Evolutionary conservation across 768 basidiomycete genomes (phyloP), one percentile per base, ranked within the genome.

Genomic region (Kondoa malvinella): DNA sequence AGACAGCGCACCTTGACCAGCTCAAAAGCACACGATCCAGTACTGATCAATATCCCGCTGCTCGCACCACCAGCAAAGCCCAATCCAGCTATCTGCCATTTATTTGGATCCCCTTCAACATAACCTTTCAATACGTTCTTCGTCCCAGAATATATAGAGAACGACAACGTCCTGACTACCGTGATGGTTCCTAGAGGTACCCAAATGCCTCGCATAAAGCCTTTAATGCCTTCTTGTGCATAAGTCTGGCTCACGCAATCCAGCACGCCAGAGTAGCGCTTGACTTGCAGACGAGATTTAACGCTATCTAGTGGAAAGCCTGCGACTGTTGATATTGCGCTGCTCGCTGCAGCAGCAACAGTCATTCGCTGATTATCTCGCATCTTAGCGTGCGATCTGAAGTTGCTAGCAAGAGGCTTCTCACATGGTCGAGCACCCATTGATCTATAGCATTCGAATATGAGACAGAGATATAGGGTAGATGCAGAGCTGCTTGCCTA

Each of bases 171-270:
- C 86, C 94, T 89, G 77, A 96, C 92, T 76, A 94, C 90, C 3
- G 92, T 91, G 73, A 97, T 97, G 8, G 92, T 94, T 78, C 91
- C 81, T 66, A 96, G 83, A 60, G 94, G 92, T 73, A 97, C 88
- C 84, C 88, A 89, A 64, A 92, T 75, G 67, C 89, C 89, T 57
- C 56, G 31, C 27, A 65, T 3, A 27, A 56, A 57, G 3, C 15
- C 92, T 71, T 82, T 82, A 34, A 80, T 64, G 8, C 78, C 79
- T 72, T 78, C 78, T 64, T 80, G 76, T 15, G 72, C 68, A 50
- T 67, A 74, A 0, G 89, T 77, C n/a, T 90, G 86, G 78, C 91
- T 87, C 74, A 91, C 89, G 32, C 83, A 91, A 85, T 71, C 85
- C 78, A 30, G 80, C 78, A 67, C 88, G 85, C 70, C 88, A 29